Conservation (phyloP, 331 rosid genomes). For the Spiraea crenata region DNA sequence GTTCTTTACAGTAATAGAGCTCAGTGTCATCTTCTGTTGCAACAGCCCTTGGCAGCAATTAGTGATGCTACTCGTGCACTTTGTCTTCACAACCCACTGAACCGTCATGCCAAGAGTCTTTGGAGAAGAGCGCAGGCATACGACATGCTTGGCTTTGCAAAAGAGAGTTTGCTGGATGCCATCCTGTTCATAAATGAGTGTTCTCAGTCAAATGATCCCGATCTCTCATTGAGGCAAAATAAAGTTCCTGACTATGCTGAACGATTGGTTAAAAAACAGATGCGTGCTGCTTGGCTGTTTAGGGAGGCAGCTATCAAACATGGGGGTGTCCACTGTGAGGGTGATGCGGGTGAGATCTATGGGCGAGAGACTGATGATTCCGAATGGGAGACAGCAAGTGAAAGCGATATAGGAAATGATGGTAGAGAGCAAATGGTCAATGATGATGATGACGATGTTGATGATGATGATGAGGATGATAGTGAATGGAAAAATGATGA, state of each 20-base stretch:
- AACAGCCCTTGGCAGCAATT: slow-evolving; percentile 91
- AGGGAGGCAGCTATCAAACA: slow-evolving; percentile 93
- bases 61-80: slow-evolving; percentile 96
- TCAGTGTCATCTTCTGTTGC: slow-evolving; percentile 86
- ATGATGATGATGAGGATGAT: slow-evolving; percentile 46
- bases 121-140: slow-evolving; percentile 99
- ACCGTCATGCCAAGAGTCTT: slow-evolving; percentile 96
- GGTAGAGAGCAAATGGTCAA: slow-evolving; percentile 81
- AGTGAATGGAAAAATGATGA: slow-evolving; percentile 78
- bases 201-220: slow-evolving; percentile 97
- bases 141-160: slow-evolving; percentile 94
- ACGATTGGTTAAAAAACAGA: slow-evolving; percentile 90
- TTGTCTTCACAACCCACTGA: slow-evolving; percentile 87
- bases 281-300: slow-evolving; percentile 98
- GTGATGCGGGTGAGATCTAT: slow-evolving; percentile 77
- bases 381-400: slow-evolving; percentile 99
- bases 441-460: slow-evolving; percentile 49
- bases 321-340: slow-evolving; percentile 85
- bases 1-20: slow-evolving; percentile 97
- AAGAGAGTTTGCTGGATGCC: slow-evolving; percentile 93
- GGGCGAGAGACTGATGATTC: slow-evolving; percentile 90
- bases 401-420: slow-evolving; percentile 93
- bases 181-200: slow-evolving; percentile 95
- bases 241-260: slow-evolving; percentile 98
- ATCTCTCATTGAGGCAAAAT: slow-evolving; percentile 79